Evolutionary conservation across 2,329 filamentous ascomycete species (phyloP).

Genomic region (Xylariaceae sp.): DNA sequence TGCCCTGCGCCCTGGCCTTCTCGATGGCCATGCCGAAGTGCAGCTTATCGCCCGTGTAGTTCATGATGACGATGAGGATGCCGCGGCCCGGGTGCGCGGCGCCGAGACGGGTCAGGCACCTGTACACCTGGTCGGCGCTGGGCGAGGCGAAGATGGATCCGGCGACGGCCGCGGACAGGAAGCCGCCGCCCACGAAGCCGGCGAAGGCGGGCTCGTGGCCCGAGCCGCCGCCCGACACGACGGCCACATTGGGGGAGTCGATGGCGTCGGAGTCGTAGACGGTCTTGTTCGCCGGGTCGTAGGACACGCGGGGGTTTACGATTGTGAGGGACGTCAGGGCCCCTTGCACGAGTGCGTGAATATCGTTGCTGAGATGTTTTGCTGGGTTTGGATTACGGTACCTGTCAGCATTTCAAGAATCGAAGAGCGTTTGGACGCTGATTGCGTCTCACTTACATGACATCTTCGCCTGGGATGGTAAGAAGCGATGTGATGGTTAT

Average conservation of each 20-base stretch:
- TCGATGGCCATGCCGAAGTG: slow-evolving; percentile 57
- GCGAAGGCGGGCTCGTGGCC: slow-evolving; percentile 59
- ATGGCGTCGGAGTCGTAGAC: slow-evolving; percentile 44
- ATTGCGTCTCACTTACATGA: no score
- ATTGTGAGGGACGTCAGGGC: no score
- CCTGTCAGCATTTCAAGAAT: slow-evolving; percentile 1
- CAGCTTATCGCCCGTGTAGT: slow-evolving; percentile 60
- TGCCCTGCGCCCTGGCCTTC: slow-evolving; percentile 49
- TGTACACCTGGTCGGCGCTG: slow-evolving; percentile 58
- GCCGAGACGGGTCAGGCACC: slow-evolving; percentile 52
- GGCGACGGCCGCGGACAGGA: slow-evolving; percentile 55
- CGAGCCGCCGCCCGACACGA: slow-evolving; percentile 52
- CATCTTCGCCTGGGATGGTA: no score
- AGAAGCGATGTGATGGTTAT: no score
- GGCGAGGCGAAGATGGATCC: slow-evolving; percentile 62
- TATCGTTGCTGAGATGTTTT: slow-evolving; percentile 46
- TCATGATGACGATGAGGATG: slow-evolving; percentile 56
- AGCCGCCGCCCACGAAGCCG: slow-evolving; percentile 57
- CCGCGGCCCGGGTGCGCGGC: slow-evolving; percentile 49
- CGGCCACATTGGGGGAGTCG: slow-evolving; percentile 40
- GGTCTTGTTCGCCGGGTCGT: slow-evolving; percentile 47
- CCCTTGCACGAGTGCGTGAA: no score
- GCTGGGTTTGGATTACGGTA: no score
- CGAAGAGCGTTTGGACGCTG: no score
- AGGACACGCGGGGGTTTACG: slow-evolving; percentile 46